Evolutionary conservation across 23 red algal genomes (phyloP).

Genomic region (Gracilaria vermiculophylla): DNA sequence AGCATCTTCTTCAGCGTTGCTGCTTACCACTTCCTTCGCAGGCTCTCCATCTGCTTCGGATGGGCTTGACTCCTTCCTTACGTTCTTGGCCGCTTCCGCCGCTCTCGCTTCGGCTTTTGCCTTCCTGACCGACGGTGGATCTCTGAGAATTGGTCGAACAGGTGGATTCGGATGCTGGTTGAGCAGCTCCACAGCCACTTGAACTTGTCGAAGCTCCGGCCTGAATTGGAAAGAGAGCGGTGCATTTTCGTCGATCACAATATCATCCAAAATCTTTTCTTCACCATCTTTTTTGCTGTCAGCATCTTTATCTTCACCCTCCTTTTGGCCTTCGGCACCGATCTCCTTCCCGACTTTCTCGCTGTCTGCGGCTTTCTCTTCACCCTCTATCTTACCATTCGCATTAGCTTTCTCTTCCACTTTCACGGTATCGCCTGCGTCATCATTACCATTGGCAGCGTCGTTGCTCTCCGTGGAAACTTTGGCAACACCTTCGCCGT

Average conservation of each 20-base stretch:
- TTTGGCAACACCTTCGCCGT: not conserved
- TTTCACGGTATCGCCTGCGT: not conserved
- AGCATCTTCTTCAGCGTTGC: not conserved
- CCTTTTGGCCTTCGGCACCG: not conserved
- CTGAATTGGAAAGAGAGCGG: constrained; percentile 93
- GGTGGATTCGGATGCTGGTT: constrained; percentile 73
- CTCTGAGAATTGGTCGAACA: constrained; percentile 54
- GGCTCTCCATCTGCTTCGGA: constrained; percentile 5
- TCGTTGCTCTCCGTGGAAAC: no score
- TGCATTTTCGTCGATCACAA: constrained; percentile 58
- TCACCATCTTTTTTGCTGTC: not conserved
- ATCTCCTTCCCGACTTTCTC: not conserved
- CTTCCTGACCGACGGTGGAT: constrained; percentile 63
- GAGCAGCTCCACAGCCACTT: constrained; percentile 69
- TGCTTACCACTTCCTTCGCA: not conserved
- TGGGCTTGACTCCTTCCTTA: not conserved
- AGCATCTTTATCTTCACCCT: not conserved
- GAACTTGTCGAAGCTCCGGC: constrained; percentile 83
- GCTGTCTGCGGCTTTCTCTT: not conserved
- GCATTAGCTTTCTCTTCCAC: not conserved
- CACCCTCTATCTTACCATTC: not conserved
- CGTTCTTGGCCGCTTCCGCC: constrained; percentile 33
- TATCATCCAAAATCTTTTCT: constrained; percentile 45
- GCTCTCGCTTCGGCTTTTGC: constrained; percentile 69
- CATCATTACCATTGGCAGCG: no score